phyloP scores from a whole-genome alignment of 768 basidiomycete genomes.

The Phaffia australis region DNA sequence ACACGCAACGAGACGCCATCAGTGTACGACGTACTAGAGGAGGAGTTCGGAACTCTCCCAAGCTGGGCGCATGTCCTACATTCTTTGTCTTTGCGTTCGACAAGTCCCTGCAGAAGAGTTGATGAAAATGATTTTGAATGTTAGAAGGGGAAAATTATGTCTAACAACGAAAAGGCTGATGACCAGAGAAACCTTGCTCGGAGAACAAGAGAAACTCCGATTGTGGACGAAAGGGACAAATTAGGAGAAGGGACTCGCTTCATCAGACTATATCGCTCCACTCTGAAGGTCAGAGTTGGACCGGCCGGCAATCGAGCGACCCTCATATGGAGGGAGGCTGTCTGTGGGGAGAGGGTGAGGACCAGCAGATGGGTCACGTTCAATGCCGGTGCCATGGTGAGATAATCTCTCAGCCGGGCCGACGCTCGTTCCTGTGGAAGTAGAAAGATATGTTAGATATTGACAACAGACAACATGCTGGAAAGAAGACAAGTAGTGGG shows the following conservation, averaged over 20 bases:
- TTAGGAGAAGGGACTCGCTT: constrained; percentile 41
- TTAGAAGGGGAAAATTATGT: neutral
- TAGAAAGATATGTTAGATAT: neutral
- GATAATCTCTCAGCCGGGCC: constrained; percentile 59
- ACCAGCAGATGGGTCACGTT: constrained; percentile 86
- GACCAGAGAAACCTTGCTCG: too few relatives aligned
- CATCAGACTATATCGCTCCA: constrained; percentile 84
- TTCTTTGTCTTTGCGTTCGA: constrained; percentile 35
- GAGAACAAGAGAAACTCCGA: too few relatives aligned
- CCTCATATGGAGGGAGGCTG: constrained; percentile 64
- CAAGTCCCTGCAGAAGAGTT: constrained; percentile 31
- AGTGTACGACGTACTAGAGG: constrained; percentile 57
- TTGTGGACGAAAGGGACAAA: neutral
- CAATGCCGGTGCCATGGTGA: constrained; percentile 80
- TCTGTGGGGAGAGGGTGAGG: constrained; percentile 72
- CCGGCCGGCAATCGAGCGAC: constrained; percentile 79
- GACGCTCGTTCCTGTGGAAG: constrained; percentile 65
- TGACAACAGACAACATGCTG: neutral
- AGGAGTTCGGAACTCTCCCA: constrained; percentile 61
- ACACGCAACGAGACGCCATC: neutral
- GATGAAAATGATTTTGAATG: neutral
- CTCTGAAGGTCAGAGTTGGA: constrained; percentile 83
- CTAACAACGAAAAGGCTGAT: too few relatives aligned
- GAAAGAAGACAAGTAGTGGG: neutral
- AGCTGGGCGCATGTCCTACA: constrained; percentile 35